Conservation (phyloP, 2,329 filamentous ascomycete species). For the Cytospora mali region DNA sequence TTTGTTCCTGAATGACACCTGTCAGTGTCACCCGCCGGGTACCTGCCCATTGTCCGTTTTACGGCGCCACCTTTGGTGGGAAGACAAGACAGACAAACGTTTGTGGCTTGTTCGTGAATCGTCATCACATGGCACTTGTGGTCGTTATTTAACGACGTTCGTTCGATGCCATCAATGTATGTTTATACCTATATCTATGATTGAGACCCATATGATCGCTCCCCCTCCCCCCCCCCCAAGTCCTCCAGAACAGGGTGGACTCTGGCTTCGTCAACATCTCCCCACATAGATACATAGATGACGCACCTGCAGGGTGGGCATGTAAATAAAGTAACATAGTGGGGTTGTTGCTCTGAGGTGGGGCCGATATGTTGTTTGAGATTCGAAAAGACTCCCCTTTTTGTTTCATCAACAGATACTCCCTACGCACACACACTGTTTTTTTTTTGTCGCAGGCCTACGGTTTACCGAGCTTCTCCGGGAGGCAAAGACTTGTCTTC, state of each 20-base stretch:
- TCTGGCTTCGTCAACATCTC: conserved; percentile 26
- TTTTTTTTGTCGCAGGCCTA: neutral
- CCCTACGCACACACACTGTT: neutral
- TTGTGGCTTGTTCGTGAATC: neutral
- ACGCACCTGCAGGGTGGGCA: conserved; percentile 24
- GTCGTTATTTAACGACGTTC: neutral
- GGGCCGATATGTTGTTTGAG: neutral
- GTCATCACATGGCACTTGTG: too few species aligned
- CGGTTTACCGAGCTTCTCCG: neutral
- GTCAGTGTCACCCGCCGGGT: conserved; percentile 20
- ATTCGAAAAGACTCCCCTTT: neutral
- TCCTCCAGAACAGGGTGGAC: conserved; percentile 1
- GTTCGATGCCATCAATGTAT: neutral
- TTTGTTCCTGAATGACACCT: neutral
- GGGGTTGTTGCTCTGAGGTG: neutral
- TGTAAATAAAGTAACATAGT: neutral
- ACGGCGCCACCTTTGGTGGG: neutral
- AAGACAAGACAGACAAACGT: neutral
- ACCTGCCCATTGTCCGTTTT: conserved; percentile 9
- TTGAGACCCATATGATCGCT: neutral
- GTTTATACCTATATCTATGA: neutral
- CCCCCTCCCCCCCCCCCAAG: too few species aligned
- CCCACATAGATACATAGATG: conserved; percentile 26
- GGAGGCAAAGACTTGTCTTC: neutral
- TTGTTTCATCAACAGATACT: neutral